Conservation (phyloP, 768 basidiomycete species). For the Tricholoma sp. region DNA sequence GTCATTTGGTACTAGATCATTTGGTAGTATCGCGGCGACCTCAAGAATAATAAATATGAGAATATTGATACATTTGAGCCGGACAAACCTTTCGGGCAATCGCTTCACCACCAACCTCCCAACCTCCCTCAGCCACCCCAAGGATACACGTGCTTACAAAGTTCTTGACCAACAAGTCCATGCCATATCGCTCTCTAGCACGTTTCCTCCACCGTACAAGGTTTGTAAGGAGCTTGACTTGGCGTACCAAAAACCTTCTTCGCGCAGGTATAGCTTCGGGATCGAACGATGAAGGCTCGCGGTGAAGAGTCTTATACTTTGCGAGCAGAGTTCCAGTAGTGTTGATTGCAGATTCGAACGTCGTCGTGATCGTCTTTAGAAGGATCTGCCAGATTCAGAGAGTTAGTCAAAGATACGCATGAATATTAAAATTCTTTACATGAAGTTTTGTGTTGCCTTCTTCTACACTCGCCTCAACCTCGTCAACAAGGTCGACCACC, state of each 20-base stretch:
- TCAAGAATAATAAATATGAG: slow-evolving; percentile 9
- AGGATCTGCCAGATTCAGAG: slow-evolving; percentile 39
- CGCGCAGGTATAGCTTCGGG: slow-evolving; percentile 73
- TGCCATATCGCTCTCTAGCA: slow-evolving; percentile 51
- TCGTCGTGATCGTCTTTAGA: slow-evolving; percentile 44
- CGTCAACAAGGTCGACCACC: slow-evolving; percentile 71
- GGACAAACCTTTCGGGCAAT: slow-evolving; percentile 51
- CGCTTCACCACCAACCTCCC: slow-evolving; percentile 84
- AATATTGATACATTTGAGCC: slow-evolving; percentile 2
- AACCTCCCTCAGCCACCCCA: slow-evolving; percentile 66
- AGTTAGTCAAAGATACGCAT: not conserved
- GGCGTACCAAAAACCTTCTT: slow-evolving; percentile 58
- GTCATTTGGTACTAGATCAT: slow-evolving; percentile 25
- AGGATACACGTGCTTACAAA: slow-evolving; percentile 58
- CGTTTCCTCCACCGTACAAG: slow-evolving; percentile 74
- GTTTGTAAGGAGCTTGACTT: slow-evolving; percentile 70
- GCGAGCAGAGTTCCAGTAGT: slow-evolving; percentile 44
- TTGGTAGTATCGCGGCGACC: slow-evolving; percentile 33
- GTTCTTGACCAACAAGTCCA: slow-evolving; percentile 48
- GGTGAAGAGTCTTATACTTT: slow-evolving; percentile 38
- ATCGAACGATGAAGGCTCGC: slow-evolving; percentile 50
- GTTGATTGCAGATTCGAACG: slow-evolving; percentile 54
- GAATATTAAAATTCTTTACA: slow-evolving; percentile 31
- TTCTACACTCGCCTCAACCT: slow-evolving; percentile 73
- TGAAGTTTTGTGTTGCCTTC: slow-evolving; percentile 57